Evolutionary conservation across 441 rosid genomes (phyloP), one percentile per base, ranked within the genome.

Genomic region (Eruca vesicaria): DNA sequence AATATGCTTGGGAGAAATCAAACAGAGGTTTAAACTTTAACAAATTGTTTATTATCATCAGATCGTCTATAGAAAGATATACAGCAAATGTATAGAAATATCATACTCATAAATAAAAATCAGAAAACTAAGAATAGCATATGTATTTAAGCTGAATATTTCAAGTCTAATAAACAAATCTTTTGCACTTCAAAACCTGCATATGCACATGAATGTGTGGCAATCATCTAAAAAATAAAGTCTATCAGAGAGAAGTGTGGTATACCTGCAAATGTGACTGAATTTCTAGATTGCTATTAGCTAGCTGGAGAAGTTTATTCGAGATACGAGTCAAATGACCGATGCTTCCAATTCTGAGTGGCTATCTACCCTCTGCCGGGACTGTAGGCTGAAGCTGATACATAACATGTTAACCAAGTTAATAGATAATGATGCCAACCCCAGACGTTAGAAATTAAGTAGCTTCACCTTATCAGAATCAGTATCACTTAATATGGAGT

Each of bases 251-350:
- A n/a, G n/a, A n/a, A n/a, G n/a, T n/a, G n/a, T n/a, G n/a, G n/a
- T n/a, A n/a, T n/a, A 96, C 98, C 99, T 91, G 94, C 83, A 96
- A 80, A 80, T 80, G 81, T 53, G 86, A 77, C 78, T 84, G 90
- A 80, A 96, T 81, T 72, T 88, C 88, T 35, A 62, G 69, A 67
- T 79, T 90, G 85, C 32, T 86, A 80, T 86, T 91, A 28, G 87
- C 92, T 80, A 96, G 73, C 82, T 96, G 94, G 75, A 83, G 73
- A 79, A 96, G 90, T 81, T 96, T 96, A 81, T 93, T 96, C 8
- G 97, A 88, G 73, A 96, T 83, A 32, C 92, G 93, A 33, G 97
- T 91, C 79, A 96, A 72, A 82, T 93, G 97, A 71, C 99, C 99
- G 75, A 91, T 84, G 79, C 82, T 96, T 69, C 97, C 99, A 69